Percentiles rank a stretch among this genome's conserved stretches.
phyloP scores from a whole-genome alignment of 78 protist species.

The Guillardia theta region DNA sequence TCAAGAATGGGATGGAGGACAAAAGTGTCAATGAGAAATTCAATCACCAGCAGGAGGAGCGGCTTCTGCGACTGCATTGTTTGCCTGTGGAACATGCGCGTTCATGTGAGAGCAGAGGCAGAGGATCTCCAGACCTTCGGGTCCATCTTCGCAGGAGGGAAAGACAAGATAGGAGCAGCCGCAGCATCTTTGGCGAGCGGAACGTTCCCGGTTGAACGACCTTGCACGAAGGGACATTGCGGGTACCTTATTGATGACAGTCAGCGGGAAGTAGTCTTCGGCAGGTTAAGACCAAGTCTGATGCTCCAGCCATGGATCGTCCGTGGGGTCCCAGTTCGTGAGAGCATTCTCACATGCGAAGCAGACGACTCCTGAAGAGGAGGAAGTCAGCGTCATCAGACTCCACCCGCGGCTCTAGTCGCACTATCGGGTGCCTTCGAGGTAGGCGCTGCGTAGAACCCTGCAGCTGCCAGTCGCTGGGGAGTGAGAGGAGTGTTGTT shows the following conservation, averaged over 20 bases:
- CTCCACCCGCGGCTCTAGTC: no score
- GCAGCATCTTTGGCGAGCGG: neutral
- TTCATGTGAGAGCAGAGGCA: neutral
- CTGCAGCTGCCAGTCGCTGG: neutral
- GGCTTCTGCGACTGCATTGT: no score
- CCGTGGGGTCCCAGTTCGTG: slow-evolving; percentile 32
- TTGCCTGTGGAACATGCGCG: neutral
- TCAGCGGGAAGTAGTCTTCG: neutral
- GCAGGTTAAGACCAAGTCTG: neutral
- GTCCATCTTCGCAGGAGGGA: neutral
- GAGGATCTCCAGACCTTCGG: neutral
- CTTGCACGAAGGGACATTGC: slow-evolving; percentile 23
- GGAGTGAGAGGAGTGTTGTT: neutral
- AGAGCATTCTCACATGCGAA: slow-evolving; percentile 6
- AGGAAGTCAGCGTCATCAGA: neutral
- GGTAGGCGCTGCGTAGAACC: neutral
- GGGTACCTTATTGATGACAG: neutral
- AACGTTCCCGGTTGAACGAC: neutral
- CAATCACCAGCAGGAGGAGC: no score
- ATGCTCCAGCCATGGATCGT: slow-evolving; percentile 17
- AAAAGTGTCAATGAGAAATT: no score
- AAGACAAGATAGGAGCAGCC: neutral
- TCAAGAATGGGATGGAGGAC: neutral
- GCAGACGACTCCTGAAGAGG: neutral
- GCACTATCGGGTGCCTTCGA: neutral